Evolutionary conservation across 2,329 filamentous ascomycete genomes (phyloP), one percentile per base, ranked within the genome.

Genomic region (Macrophomina tecta): DNA sequence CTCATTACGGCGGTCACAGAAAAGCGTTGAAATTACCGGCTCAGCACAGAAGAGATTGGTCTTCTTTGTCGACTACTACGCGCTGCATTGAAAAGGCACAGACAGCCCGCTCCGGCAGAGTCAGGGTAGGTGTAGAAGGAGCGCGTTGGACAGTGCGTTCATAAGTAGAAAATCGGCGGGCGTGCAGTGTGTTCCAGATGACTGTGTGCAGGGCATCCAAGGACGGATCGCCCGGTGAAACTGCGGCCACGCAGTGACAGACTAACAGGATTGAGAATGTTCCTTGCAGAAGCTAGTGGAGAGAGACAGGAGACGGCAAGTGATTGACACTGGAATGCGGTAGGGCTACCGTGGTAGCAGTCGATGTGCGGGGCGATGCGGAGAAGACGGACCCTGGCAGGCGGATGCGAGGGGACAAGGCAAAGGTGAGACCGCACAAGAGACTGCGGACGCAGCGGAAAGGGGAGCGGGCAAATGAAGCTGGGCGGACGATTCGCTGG

Each of bases 361-460:
- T 40, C 36, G 58, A 14, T 28, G 16, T 62, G 58, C 58, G 58
- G 58, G 42, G 58, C 45, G 28, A 9, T n/a, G 32, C n/a, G 58
- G 34, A 16, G 58, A 18, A 30, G 32, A 48, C n/a, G n/a, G 30
- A 7, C 34, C 30, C 14, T 11, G 34, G 18, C 58, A 36, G 46
- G 11, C 4, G 42, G 6, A 16, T 4, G 52, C 34, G 2, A 28
- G 14, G n/a, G 5, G 18, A 38, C 30, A 30, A 49, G 16, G 36
- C 36, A 4, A 38, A 49, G 7, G 8, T 49, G 58, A 62, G 38
- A 62, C 52, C 4, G 9, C 58, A 62, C 4, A 18, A 28, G n/a
- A 30, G 23, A 14, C 36, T 55, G 36, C 58, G 42, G 45, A 38
- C 30, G 42, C 23, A 30, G 53, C 53, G 36, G 53, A 58, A 5